Base-by-base conservation (phyloP, 768 basidiomycete species). In the Cyclocybe cylindracea region DNA sequence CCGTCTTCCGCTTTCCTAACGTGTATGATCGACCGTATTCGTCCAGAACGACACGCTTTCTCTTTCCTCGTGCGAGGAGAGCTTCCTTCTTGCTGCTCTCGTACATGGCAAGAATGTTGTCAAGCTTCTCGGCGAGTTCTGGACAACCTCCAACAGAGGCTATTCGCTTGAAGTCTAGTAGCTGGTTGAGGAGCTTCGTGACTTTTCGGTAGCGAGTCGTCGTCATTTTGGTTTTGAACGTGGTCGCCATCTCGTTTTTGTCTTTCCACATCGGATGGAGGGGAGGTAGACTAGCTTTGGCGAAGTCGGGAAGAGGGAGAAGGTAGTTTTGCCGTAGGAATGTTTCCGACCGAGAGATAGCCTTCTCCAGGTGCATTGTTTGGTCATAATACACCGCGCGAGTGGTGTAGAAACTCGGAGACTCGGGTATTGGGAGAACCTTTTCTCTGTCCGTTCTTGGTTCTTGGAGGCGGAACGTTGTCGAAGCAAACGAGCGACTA, bases 1-100 rank as follows among this genome's bases (percentile, higher is more conserved):
- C 91, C 53, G 92, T 92, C 72, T 98, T 98, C 58, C 95, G 80
- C 69, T 84, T 82, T 36, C 95, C 95, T 44, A 89, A 64, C 0
- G 90, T 90, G 64, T 92, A 91, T n/a, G 87, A 85, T 51, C 95
- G 78, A n/a, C 93, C 92, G 50, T 80, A 79, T 40, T 79, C 72
- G 66, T 98, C 95, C 46, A 91, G 70, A 19, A 73, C 65, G 34
- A 84, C 79, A 7, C 75, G 74, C 61, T 86, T 85, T 56, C 81
- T 75, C 69, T 78, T 72, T 40, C 79, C 70, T 70, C 77, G 63
- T 68, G 76, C 70, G 32, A 79, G 57, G 46, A 70, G 67, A 6
- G 72, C 74, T 24, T 76, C 75, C 61, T 81, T 83, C 65, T 81
- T 82, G 59, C 84, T 79, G 54, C 79, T 78, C 65, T 91, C 86